Percentiles rank a stretch among this genome's conserved stretches.
Conservation (phyloP, 345 rosid genomes). For the Eucalyptus pauciflora region DNA sequence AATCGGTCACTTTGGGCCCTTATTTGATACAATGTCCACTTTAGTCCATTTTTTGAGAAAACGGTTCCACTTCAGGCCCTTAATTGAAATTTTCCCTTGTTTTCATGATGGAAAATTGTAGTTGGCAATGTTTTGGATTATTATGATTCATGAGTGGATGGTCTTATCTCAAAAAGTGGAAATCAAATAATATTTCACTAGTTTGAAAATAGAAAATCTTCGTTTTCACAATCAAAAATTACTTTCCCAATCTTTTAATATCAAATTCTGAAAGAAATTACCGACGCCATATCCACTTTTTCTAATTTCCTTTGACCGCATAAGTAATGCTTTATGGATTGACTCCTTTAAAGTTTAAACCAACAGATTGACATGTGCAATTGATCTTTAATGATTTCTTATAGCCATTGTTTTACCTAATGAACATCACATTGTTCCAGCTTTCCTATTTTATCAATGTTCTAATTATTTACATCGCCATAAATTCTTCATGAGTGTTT, state of each 20-base stretch:
- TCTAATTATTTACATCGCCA: background rate
- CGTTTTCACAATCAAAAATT: background rate
- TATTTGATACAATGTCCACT: too few relatives aligned
- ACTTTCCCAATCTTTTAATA: background rate
- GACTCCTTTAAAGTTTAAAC: background rate
- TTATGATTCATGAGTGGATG: background rate
- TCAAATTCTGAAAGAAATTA: background rate
- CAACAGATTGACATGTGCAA: background rate
- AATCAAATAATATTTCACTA: background rate
- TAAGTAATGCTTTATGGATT: background rate
- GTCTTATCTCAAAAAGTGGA: background rate
- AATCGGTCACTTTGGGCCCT: too few relatives aligned
- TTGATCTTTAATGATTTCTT: background rate
- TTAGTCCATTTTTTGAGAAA: too few relatives aligned
- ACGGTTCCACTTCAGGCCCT: too few relatives aligned
- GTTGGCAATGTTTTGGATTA: background rate
- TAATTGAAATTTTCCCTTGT: too few relatives aligned
- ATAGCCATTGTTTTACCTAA: background rate
- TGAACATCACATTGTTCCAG: background rate
- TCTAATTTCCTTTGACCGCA: background rate
- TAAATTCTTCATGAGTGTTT: background rate
- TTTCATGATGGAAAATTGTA: background rate
- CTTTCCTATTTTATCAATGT: background rate
- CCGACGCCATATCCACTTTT: background rate
- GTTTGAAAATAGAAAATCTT: background rate